phyloP scores from a whole-genome alignment of 2,329 filamentous ascomycete genomes.

The Diplodia seriata region DNA sequence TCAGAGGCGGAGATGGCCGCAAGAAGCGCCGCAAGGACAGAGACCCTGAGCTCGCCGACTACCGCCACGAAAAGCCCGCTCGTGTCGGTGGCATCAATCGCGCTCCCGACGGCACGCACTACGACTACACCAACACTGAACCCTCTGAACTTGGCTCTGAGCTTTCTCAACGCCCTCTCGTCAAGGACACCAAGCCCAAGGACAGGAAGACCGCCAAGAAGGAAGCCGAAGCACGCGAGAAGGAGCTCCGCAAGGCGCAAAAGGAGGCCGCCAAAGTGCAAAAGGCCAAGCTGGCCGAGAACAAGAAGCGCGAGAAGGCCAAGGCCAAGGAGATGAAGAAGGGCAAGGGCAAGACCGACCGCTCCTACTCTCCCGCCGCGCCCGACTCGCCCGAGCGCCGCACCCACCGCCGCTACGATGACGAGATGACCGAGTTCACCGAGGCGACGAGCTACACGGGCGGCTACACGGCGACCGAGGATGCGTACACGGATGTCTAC shows the following conservation, averaged over 20 bases:
- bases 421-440: conserved; percentile 56
- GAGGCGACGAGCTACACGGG: conserved; percentile 50
- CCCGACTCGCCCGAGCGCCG: conserved; percentile 28
- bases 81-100: conserved; percentile 89
- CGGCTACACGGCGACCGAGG: conserved; percentile 40
- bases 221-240: conserved; percentile 54
- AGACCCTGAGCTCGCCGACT: conserved; percentile 73
- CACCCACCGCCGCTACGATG: conserved; percentile 53
- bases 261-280: conserved; percentile 41
- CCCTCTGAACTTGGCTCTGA: conserved; percentile 64
- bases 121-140: conserved; percentile 76
- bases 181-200: conserved; percentile 47
- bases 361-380: conserved; percentile 38
- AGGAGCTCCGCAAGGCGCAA: conserved; percentile 45
- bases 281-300: conserved; percentile 39
- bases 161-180: conserved; percentile 53
- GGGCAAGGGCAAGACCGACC: conserved; percentile 46
- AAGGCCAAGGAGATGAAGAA: conserved; percentile 51
- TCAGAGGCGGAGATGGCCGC: conserved; percentile 54
- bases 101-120: conserved; percentile 76
- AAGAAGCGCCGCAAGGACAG: conserved; percentile 60
- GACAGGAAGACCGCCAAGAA: conserved; percentile 40
- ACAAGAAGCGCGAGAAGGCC: conserved; percentile 52
- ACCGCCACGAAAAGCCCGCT: conserved; percentile 85
- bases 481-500: conserved; percentile 40